phyloP scores from a whole-genome alignment of 164 flowering plant genomes.

The Vitis cinerea region DNA sequence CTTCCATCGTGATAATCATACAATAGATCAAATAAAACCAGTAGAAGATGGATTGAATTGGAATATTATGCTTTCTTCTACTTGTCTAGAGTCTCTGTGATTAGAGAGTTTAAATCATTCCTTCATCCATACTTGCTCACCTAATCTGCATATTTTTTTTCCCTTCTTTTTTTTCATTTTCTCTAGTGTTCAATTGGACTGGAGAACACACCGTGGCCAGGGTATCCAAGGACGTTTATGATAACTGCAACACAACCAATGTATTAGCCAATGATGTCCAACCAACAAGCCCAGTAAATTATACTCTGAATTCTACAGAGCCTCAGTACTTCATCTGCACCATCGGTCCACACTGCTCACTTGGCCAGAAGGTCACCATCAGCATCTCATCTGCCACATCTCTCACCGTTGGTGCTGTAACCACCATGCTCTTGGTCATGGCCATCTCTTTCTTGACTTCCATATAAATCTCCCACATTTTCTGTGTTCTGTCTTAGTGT shows the following conservation, averaged over 20 bases:
- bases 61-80: no score
- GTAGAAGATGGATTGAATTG: no score
- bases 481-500: no score
- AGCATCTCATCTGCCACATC: slow-evolving; percentile 1
- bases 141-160: not conserved
- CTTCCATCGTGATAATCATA: no score
- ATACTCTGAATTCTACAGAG: slow-evolving; percentile 5
- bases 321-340: slow-evolving; percentile 26
- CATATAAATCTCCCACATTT: no score
- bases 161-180: not conserved
- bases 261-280: no score
- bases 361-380: slow-evolving; percentile 22
- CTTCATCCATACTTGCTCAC: no score
- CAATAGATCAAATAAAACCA: no score
- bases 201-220: slow-evolving; percentile 13
- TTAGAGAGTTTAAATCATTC: no score
- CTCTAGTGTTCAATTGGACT: slow-evolving; percentile 11
- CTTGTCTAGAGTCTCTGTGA: no score
- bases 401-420: not conserved
- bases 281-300: slow-evolving; percentile 2
- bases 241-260: slow-evolving; percentile 9
- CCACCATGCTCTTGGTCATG: not conserved
- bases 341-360: slow-evolving; percentile 16
- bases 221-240: slow-evolving; percentile 10
- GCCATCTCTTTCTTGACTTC: no score